Evolutionary conservation across 2,329 filamentous ascomycete species (phyloP).

Genomic region (Fusarium camptoceras): DNA sequence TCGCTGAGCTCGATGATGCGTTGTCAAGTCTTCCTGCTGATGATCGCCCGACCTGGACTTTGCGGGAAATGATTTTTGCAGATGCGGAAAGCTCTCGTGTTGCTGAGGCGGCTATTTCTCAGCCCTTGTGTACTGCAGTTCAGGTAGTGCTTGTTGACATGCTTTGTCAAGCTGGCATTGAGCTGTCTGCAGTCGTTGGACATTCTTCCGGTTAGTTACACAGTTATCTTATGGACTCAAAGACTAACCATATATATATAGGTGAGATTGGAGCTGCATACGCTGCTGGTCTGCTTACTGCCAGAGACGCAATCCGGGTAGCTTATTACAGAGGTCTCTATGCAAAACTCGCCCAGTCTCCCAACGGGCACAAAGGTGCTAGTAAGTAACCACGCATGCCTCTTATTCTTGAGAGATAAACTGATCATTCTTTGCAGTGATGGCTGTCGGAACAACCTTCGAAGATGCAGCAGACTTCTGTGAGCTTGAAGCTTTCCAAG

Average conservation of each 20-base stretch:
- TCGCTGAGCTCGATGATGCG: not conserved
- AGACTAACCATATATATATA: too few relatives aligned
- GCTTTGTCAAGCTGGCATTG: constrained; percentile 2
- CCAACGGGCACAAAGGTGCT: not conserved
- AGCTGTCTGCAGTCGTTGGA: constrained; percentile 54
- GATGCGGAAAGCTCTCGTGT: not conserved
- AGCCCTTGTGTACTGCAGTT: not conserved
- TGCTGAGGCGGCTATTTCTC: not conserved
- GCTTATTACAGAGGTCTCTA: not conserved
- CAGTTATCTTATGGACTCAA: too few relatives aligned
- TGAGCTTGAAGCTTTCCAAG: not conserved
- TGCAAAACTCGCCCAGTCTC: not conserved
- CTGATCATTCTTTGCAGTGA: not conserved
- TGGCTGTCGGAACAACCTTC: not conserved
- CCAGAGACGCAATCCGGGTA: constrained; percentile 54
- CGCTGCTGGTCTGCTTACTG: not conserved
- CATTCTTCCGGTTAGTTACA: constrained; percentile 52
- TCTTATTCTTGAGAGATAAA: too few relatives aligned
- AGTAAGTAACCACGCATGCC: not conserved
- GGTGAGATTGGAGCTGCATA: constrained; percentile 59
- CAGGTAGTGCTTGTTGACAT: not conserved
- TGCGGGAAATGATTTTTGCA: not conserved
- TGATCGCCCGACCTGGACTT: not conserved
- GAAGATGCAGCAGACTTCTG: not conserved
- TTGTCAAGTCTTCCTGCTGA: not conserved